Percentiles rank a stretch among this genome's conserved stretches.
These are phyloP conservation scores for Geotrichum fermentans DNA, from an alignment of 1,139 yeast genomes.

Conservation along the genomic window DNA sequence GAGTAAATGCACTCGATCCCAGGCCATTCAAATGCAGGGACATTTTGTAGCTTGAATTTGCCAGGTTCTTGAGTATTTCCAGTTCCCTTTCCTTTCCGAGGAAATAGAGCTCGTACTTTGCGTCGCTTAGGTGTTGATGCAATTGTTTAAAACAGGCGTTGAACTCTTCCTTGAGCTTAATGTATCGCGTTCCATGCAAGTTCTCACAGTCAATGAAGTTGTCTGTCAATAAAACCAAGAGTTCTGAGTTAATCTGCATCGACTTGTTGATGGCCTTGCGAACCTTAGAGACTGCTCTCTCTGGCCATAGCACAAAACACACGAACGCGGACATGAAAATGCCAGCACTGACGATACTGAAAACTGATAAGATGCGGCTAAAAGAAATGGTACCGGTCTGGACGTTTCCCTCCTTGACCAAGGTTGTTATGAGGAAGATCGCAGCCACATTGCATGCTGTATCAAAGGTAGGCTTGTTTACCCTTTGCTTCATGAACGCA, in stretches of 20 bases:
- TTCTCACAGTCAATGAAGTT: constrained; percentile 53
- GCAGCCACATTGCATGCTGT: constrained; percentile 79
- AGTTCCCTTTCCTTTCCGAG: constrained; percentile 56
- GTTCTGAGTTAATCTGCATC: constrained; percentile 50
- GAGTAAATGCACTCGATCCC: constrained; percentile 63
- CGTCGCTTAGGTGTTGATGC: constrained; percentile 48
- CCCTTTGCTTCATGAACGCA: constrained; percentile 64
- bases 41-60: constrained; percentile 49
- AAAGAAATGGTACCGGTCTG: constrained; percentile 60
- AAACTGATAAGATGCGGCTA: constrained; percentile 50
- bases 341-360: constrained; percentile 59
- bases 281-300: constrained; percentile 49
- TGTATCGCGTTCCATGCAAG: constrained; percentile 41
- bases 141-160: constrained; percentile 44
- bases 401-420: constrained; percentile 68
- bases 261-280: constrained; percentile 49
- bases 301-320: constrained; percentile 63
- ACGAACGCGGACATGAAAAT: constrained; percentile 53
- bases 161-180: constrained; percentile 40
- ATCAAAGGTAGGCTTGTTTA: constrained; percentile 65
- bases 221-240: constrained; percentile 48
- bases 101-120: constrained; percentile 54
- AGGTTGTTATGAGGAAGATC: constrained; percentile 63
- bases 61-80: constrained; percentile 44
- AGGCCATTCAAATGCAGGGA: constrained; percentile 63